Evolutionary conservation across 2,329 filamentous ascomycete genomes (phyloP), one percentile per base, ranked within the genome.

Genomic region (Curvularia hawaiiensis): DNA sequence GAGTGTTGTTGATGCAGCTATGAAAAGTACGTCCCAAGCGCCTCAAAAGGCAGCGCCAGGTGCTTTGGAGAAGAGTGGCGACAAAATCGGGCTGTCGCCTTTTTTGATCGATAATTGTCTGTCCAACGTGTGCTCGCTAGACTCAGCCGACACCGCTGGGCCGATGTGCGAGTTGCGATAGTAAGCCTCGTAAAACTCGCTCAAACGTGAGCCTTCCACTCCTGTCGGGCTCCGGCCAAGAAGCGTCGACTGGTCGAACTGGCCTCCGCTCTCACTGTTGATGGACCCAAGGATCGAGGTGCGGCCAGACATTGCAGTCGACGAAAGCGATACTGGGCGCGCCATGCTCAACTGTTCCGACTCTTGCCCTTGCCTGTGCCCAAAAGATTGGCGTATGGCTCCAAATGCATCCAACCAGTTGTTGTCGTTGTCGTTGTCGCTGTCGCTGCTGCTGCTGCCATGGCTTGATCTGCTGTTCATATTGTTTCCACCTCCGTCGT

Each of bases 101-200:
- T 75, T 71, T 1, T 65, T 56, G 53, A 73, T 75, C 0, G 71
- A 71, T 3, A 65, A 63, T 30, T 71, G 64, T 8, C 66, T 58
- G 16, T 68, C 64, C 3, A 65, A 59, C 9, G 60, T 33, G 12
- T 61, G 60, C 40, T 64, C 64, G 9, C 56, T 48, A 9, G 26
- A 24, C 20, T 59, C 63, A 16, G 65, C 45, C 3, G 54, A 26
- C 35, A 55, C 50, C 18, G 58, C 49, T 18, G 52, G 24, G 12
- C 52, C 58, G 7, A 66, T 48, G 30, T 68, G 64, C 24, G 73
- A 75, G 20, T 71, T 62, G 20, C 74, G 70, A 60, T 75, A 77
- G 61, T 77, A 77, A 0, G 73, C 70, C 22, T 77, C 75, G 66
- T 75, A 77, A 61, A 77, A 75, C n/a, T 77, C 75, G 62, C 73